A percentile compares a stretch with the other conserved stretches of the same genome.
Conservation (phyloP, 2,329 filamentous ascomycete genomes). For the Cordyceps fumosorosea region DNA sequence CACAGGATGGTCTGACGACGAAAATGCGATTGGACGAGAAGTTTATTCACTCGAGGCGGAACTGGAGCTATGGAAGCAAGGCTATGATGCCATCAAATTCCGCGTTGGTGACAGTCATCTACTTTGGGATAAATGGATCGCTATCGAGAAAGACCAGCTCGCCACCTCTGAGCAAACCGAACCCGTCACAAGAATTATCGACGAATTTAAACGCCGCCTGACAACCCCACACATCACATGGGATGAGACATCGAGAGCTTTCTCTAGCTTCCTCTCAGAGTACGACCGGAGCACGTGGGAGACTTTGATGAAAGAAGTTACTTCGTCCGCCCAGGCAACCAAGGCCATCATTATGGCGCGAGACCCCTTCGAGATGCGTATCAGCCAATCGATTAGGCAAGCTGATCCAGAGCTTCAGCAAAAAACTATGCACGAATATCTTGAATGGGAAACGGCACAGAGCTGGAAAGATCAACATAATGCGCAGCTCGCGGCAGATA, state of each 20-base stretch:
- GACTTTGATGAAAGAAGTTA: constrained; percentile 62
- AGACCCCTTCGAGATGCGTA: constrained; percentile 60
- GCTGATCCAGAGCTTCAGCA: constrained; percentile 51
- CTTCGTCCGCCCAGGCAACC: constrained; percentile 54
- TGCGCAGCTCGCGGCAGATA: constrained; percentile 37
- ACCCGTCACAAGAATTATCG: constrained; percentile 57
- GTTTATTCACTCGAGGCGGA: constrained; percentile 64
- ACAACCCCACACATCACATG: constrained; percentile 67
- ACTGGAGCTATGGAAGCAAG: constrained; percentile 64
- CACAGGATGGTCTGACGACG: constrained; percentile 57
- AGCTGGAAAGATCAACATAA: constrained; percentile 44
- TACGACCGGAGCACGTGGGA: constrained; percentile 69
- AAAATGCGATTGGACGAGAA: constrained; percentile 61
- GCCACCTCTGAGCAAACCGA: constrained; percentile 46
- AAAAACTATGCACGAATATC: constrained; percentile 56
- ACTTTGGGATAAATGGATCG: constrained; percentile 74
- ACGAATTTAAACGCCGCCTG: constrained; percentile 64
- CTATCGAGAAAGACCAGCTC: constrained; percentile 63
- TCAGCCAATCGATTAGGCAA: constrained; percentile 51
- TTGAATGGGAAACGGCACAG: constrained; percentile 75
- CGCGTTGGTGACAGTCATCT: constrained; percentile 70
- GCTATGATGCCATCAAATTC: constrained; percentile 64
- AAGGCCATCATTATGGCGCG: constrained; percentile 57
- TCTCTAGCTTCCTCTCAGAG: constrained; percentile 66
- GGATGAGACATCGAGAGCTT: constrained; percentile 67